Base-by-base conservation (phyloP, 257 asterid species). In the Anisodus acutangulus region DNA sequence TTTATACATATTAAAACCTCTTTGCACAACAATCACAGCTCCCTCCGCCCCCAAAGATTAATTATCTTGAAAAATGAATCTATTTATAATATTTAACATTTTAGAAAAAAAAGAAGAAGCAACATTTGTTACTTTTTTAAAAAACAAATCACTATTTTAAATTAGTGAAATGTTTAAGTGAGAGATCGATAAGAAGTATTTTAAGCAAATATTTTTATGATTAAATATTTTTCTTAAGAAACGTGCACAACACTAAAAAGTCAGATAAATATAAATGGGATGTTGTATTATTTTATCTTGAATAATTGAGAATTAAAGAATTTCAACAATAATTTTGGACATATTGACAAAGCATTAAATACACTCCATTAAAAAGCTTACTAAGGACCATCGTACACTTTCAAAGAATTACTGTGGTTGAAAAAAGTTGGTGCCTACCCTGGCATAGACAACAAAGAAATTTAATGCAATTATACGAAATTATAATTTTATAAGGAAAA, bases 291-390 rank as follows among this genome's bases (percentile, higher is more conserved):
- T 41, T 22, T 22, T 22, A 22, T 22, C 26, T 22, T 22, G 26
- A 22, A 22, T 22, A 22, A 22, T 41, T 22, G 17, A 12, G 9
- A 66, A 66, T 67, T 37, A 37, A 41, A 6, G 2, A n/a, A 8
- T 45, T 45, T 72, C 60, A 72, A 51, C n/a, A 45, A n/a, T 10
- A 4, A 2, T 9, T 5, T 49, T 49, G 11, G n/a, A 13, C 22
- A 76, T 76, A 51, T 76, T 49, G 45, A 76, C 9, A 12, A 68
- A 51, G 3, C 81, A 76, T 3, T 76, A 22, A 76, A 76, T 76
- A 26, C 0, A 26, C 60, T 49, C 5, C 17, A 57, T 57, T 16
- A 57, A 57, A 59, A 59, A 59, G 66, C 8, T 8, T 6, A 7
- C 5, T 31, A 31, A 31, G 35, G 35, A 22, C 26, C 26, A 22